Evolutionary conservation across 2,329 filamentous ascomycete species (phyloP).

Genomic region (Alternaria arbusti): DNA sequence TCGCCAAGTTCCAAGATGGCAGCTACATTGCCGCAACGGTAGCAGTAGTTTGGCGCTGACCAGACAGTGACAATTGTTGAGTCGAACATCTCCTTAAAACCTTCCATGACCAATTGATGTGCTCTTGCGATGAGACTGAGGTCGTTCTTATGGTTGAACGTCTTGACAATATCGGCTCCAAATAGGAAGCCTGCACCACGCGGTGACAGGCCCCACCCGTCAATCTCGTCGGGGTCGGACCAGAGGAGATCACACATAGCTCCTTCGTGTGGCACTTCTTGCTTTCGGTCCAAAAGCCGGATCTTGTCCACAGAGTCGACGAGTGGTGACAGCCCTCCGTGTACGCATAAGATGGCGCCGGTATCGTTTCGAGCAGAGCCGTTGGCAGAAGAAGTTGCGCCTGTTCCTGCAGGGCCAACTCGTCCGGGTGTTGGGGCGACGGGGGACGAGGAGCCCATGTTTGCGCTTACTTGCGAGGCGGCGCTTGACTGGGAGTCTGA

Average conservation of each 20-base stretch:
- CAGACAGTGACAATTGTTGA: constrained; percentile 97
- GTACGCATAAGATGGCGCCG: constrained; percentile 85
- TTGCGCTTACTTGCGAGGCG: constrained; percentile 39
- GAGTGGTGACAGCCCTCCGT: constrained; percentile 88
- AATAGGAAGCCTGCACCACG: constrained; percentile 96
- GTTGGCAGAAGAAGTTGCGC: constrained; percentile 73
- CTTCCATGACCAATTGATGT: constrained; percentile 98
- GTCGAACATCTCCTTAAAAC: constrained; percentile 96
- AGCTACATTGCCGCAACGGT: constrained; percentile 68
- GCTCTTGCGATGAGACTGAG: constrained; percentile 90
- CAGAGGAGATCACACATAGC: constrained; percentile 98
- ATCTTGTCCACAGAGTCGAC: constrained; percentile 97
- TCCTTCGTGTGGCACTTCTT: constrained; percentile 97
- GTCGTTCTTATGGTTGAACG: constrained; percentile 92
- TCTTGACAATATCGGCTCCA: constrained; percentile 91
- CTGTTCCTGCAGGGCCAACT: constrained; percentile 78
- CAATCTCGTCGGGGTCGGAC: constrained; percentile 98
- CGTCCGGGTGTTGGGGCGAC: constrained; percentile 54
- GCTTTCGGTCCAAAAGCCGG: constrained; percentile 86
- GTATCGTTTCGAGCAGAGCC: constrained; percentile 61
- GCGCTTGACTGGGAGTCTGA: constrained; percentile 46
- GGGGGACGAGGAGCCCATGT: constrained; percentile 44
- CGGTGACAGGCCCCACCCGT: constrained; percentile 93
- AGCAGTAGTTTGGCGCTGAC: constrained; percentile 75
- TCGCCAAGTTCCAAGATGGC: constrained; percentile 92